Percentiles rank a stretch among this genome's conserved stretches.
These are phyloP conservation scores for Cryphonectria nitschkei DNA, from an alignment of 2,329 filamentous ascomycete genomes.

Conservation along the genomic window DNA sequence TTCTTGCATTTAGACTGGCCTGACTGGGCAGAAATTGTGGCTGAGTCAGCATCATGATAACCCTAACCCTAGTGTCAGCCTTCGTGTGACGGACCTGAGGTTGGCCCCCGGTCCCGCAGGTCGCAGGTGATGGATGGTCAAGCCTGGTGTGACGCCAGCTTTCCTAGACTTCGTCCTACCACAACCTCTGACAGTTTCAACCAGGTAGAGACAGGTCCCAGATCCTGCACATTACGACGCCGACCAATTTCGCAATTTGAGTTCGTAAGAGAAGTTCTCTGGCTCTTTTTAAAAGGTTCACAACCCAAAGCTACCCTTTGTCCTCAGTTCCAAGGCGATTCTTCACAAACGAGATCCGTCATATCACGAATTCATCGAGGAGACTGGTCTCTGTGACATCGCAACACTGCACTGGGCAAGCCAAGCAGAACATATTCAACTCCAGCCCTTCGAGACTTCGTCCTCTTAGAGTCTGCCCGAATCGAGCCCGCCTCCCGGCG, in stretches of 20 bases:
- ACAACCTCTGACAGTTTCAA: not conserved
- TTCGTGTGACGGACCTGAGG: not conserved
- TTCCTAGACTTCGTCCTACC: not conserved
- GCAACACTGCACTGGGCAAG: not conserved
- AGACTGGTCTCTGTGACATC: not conserved
- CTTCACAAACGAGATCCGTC: not conserved
- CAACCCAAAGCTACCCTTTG: not conserved
- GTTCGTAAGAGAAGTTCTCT: not conserved
- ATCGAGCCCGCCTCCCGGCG: not conserved
- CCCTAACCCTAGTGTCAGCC: not conserved
- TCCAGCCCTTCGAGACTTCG: not conserved
- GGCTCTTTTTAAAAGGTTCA: not conserved
- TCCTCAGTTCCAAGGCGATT: not conserved
- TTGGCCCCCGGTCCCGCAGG: conserved; percentile 5
- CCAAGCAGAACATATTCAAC: not conserved
- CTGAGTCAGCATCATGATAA: not conserved
- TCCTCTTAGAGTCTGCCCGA: not conserved
- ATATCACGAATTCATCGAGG: not conserved
- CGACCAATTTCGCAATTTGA: not conserved
- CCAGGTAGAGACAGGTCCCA: not conserved
- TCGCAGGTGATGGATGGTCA: not conserved
- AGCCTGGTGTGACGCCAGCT: conserved; percentile 15
- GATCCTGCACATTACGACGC: not conserved
- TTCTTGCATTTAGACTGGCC: not conserved
- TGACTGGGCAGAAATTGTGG: not conserved